Evolutionary conservation across 495 filamentous ascomycete species (phyloP).

Genomic region (Pyronema omphalodes): DNA sequence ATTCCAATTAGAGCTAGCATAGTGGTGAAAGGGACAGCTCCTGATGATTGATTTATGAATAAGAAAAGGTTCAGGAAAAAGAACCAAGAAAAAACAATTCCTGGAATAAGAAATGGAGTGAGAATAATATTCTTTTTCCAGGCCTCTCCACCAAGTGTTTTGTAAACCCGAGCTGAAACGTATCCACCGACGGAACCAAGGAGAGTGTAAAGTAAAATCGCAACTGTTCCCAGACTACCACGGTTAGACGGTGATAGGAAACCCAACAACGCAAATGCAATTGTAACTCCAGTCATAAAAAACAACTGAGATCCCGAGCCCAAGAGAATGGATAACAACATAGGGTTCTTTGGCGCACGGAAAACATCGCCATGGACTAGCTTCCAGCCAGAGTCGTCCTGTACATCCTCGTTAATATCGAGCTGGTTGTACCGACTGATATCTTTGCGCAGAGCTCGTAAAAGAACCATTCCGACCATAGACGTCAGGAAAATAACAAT

Average conservation of each 20-base stretch:
- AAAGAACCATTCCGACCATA: constrained; percentile 74
- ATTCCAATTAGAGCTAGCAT: constrained; percentile 86
- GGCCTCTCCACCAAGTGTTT: constrained; percentile 70
- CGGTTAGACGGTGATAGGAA: constrained; percentile 91
- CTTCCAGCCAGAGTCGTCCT: constrained; percentile 98
- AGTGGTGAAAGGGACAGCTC: constrained; percentile 87
- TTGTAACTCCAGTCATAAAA: constrained; percentile 90
- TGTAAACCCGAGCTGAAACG: constrained; percentile 73
- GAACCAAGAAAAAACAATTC: constrained; percentile 71
- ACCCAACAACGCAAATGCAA: constrained; percentile 79
- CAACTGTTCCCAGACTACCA: constrained; percentile 76
- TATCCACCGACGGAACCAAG: constrained; percentile 91
- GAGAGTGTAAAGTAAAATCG: constrained; percentile 78
- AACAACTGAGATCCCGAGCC: constrained; percentile 93
- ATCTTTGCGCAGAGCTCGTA: constrained; percentile 76
- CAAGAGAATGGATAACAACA: constrained; percentile 71
- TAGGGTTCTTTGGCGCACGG: constrained; percentile 60
- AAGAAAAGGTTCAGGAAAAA: constrained; percentile 93
- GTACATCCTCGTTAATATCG: constrained; percentile 83
- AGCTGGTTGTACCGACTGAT: constrained; percentile 90
- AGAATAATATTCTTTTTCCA: constrained; percentile 89
- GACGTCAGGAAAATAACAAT: constrained; percentile 82
- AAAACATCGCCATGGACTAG: constrained; percentile 96
- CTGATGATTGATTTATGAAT: constrained; percentile 75
- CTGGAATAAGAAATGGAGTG: constrained; percentile 71